These are phyloP conservation scores for Fusarium sp. DNA, from an alignment of 2,329 filamentous ascomycete species.

Conservation along the genomic window DNA sequence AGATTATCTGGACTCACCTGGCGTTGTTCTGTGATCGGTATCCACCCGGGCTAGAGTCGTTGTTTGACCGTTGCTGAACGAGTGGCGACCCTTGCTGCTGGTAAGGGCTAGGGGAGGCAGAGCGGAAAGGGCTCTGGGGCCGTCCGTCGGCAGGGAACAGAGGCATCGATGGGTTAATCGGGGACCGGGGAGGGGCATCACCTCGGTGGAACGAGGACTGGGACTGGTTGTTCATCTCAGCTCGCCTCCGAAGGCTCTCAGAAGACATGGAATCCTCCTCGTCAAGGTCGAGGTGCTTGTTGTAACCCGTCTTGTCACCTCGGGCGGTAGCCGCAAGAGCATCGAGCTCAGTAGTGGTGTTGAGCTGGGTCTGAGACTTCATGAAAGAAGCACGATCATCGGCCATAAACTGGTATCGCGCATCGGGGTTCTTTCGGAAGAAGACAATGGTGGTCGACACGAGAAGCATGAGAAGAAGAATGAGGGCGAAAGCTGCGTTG, in stretches of 20 bases:
- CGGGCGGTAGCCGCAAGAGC: slow-evolving; percentile 89
- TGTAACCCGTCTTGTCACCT: slow-evolving; percentile 76
- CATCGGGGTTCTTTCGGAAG: slow-evolving; percentile 93
- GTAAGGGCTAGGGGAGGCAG: slow-evolving; percentile 52
- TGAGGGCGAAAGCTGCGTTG: slow-evolving; percentile 85
- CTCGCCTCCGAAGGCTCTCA: slow-evolving; percentile 52
- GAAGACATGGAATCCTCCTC: slow-evolving; percentile 57
- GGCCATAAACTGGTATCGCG: slow-evolving; percentile 94
- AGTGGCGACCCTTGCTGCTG: slow-evolving; percentile 47
- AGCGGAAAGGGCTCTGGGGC: slow-evolving; percentile 52
- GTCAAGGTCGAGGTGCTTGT: slow-evolving; percentile 58
- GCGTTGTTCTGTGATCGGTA: slow-evolving; percentile 54
- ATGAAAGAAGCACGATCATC: slow-evolving; percentile 97
- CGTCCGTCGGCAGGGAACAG: slow-evolving; percentile 55
- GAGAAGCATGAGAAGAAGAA: slow-evolving; percentile 83
- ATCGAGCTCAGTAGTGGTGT: slow-evolving; percentile 84
- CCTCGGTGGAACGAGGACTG: slow-evolving; percentile 49
- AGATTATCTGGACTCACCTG: slow-evolving; percentile 47
- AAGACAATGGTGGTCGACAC: slow-evolving; percentile 75
- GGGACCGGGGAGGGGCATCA: slow-evolving; percentile 50
- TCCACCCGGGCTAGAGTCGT: slow-evolving; percentile 50
- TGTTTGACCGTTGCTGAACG: slow-evolving; percentile 48
- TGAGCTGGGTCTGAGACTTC: slow-evolving; percentile 90
- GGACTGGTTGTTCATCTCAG: slow-evolving; percentile 48
- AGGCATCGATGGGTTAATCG: slow-evolving; percentile 57